Percentiles rank a stretch among this genome's conserved stretches.
These are phyloP conservation scores for Cladophialophora yegresii DNA, from an alignment of 2,329 filamentous ascomycete genomes.

Conservation along the genomic window DNA sequence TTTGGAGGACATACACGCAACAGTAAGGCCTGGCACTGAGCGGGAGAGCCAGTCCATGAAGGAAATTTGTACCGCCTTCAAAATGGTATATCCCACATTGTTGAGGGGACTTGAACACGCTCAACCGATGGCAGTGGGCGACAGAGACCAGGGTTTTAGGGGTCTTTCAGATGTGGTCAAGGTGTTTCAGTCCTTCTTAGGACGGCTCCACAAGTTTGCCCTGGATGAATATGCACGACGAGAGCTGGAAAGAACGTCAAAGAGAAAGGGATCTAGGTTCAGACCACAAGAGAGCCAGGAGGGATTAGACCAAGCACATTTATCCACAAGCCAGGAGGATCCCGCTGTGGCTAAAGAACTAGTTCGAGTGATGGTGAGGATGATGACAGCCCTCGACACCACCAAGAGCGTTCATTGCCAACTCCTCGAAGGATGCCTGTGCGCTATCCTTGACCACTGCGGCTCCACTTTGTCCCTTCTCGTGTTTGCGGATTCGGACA, in stretches of 20 bases:
- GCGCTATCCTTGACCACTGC: slow-evolving; percentile 33
- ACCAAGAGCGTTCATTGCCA: slow-evolving; percentile 19
- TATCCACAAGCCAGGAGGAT: not conserved
- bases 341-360: slow-evolving; percentile 6
- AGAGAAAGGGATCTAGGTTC: not conserved
- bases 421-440: slow-evolving; percentile 31
- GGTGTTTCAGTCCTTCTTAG: slow-evolving; percentile 27
- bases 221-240: slow-evolving; percentile 25
- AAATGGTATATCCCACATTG: slow-evolving; percentile 17
- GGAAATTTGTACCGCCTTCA: slow-evolving; percentile 5
- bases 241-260: slow-evolving; percentile 11
- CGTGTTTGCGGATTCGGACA: slow-evolving; percentile 25
- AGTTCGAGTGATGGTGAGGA: slow-evolving; percentile 17
- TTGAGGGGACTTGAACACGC: slow-evolving; percentile 8
- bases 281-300: not conserved
- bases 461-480: slow-evolving; percentile 33
- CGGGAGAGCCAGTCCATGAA: slow-evolving; percentile 1
- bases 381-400: slow-evolving; percentile 27
- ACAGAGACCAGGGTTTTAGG: slow-evolving; percentile 1
- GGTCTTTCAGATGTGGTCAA: slow-evolving; percentile 20
- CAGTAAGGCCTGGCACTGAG: not conserved
- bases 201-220: slow-evolving; percentile 28
- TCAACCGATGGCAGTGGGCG: not conserved
- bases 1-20: not conserved
- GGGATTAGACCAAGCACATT: not conserved